Evolutionary conservation across 2,329 filamentous ascomycete genomes (phyloP).

Genomic region (Fusarium sp.): DNA sequence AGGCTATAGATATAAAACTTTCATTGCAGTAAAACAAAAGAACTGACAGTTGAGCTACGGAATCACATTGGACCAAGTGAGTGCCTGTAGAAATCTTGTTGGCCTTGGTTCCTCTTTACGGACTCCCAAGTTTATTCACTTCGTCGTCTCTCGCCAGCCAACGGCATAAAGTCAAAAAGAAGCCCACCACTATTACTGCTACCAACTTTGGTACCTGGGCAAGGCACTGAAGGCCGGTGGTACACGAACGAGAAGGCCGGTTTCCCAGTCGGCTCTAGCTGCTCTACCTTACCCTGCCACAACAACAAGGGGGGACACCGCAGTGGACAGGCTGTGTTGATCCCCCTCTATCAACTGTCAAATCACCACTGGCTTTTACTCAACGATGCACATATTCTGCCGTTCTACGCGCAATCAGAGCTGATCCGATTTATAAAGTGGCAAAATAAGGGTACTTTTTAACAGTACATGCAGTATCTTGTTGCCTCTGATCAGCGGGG

Average conservation of each 20-base stretch:
- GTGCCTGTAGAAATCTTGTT: neutral
- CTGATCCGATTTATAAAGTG: neutral
- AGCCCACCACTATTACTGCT: neutral
- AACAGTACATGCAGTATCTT: neutral
- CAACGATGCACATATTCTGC: neutral
- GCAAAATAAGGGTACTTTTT: neutral
- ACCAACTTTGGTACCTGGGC: neutral
- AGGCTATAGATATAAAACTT: neutral
- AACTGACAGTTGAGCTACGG: neutral
- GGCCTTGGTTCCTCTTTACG: neutral
- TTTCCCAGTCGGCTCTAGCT: neutral
- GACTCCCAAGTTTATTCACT: neutral
- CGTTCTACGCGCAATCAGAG: neutral
- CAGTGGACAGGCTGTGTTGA: constrained; percentile 15
- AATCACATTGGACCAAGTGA: neutral
- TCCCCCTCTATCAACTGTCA: constrained; percentile 20
- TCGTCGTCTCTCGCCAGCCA: constrained; percentile 8
- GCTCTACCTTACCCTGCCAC: neutral
- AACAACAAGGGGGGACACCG: constrained; percentile 7
- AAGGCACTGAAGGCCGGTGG: neutral
- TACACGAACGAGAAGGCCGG: neutral
- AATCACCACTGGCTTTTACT: constrained; percentile 8
- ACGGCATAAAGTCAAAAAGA: neutral
- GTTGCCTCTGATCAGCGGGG: neutral
- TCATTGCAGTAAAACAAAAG: neutral